Evolutionary conservation across 2,329 filamentous ascomycete species (phyloP), one percentile per base, ranked within the genome.

Genomic region (Eutypella sp.): DNA sequence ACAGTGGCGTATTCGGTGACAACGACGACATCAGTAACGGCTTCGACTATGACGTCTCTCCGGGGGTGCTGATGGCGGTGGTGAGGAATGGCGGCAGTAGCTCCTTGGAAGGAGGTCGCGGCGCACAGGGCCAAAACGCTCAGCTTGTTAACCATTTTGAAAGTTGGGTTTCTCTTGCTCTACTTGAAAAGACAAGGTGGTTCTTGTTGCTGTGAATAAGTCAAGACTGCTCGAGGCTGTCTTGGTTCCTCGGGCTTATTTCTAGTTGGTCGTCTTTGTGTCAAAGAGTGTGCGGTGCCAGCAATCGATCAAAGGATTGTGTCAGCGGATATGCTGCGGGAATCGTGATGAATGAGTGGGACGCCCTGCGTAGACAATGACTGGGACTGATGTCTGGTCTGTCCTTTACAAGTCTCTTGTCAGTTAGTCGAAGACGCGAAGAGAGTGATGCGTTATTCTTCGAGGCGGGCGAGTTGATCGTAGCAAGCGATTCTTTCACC

Each of bases 381-480:
- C n/a, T n/a, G n/a, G n/a, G 51, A 43, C 44, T 25, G 43, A 41
- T 27, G 44, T 46, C 44, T 45, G 42, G 42, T 44, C 40, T 34
- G 43, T 40, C 47, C 40, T 24, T 43, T 46, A 41, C 46, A 52
- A 43, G 41, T 45, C 47, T 43, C 53, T 45, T 50, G n/a, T n/a
- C 51, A 52, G 55, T 60, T 57, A 61, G 52, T 60, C 59, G 57
- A 61, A 61, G 60, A 63, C 60, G 55, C 56, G 50, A 38, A 57
- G 50, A 34, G 52, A 57, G 49, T 54, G 55, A 52, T 53, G 56
- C 49, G 52, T 44, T 54, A 51, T 56, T 51, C 53, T 54, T 49
- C 52, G 49, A 40, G 4, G 5, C 6, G 24, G n/a, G 9, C 7
- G 22, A 19, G 19, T 22, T 37, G 25, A 31, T 16, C 33, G 20